Percentiles rank a stretch among this genome's conserved stretches.
phyloP scores from a whole-genome alignment of 306 rosid species.

The Aeschynomene evenia region DNA sequence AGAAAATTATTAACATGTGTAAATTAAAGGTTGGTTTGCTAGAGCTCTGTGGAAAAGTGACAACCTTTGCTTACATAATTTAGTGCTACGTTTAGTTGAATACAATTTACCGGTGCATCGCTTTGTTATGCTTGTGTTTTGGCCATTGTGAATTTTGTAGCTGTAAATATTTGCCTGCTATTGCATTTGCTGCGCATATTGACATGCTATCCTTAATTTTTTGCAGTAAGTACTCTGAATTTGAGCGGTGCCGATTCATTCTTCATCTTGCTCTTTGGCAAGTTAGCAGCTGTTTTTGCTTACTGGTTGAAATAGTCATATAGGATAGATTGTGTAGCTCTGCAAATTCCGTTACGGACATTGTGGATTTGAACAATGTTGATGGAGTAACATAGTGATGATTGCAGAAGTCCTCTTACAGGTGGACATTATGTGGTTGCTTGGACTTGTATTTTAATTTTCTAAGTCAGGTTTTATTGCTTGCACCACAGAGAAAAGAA shows the following conservation, averaged over 20 bases:
- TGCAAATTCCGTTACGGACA: conserved; percentile 22
- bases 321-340: conserved; percentile 11
- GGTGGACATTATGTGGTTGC: conserved; percentile 26
- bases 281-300: conserved; percentile 13
- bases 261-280: conserved; percentile 11
- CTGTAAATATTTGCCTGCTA: neutral
- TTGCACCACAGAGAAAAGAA: conserved; percentile 12
- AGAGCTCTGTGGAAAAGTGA: neutral
- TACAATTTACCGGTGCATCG: neutral
- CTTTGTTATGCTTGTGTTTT: conserved; percentile 14
- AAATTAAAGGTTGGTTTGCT: neutral
- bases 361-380: conserved; percentile 25
- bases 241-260: conserved; percentile 16
- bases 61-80: neutral
- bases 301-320: conserved; percentile 17
- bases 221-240: conserved; percentile 5
- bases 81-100: neutral
- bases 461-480: conserved; percentile 3
- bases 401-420: conserved; percentile 21
- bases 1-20: neutral
- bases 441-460: conserved; percentile 16
- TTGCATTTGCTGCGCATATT: conserved; percentile 3
- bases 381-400: conserved; percentile 27
- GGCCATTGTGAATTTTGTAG: conserved; percentile 17
- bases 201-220: conserved; percentile 19